phyloP scores from a whole-genome alignment of 2,329 filamentous ascomycete genomes.

The Fusarium sulawesiense region DNA sequence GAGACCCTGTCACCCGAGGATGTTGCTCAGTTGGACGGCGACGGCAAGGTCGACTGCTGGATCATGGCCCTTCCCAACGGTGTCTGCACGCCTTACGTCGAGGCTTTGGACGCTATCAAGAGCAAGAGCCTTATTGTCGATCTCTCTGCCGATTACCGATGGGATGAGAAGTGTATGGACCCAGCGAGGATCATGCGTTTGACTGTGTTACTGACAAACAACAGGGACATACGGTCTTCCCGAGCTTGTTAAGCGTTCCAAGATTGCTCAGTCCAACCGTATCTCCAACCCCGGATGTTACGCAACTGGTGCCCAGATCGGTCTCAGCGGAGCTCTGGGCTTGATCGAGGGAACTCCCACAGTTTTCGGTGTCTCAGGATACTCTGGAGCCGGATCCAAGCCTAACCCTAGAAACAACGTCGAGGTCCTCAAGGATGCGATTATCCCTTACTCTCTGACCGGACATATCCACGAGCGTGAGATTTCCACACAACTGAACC shows the following conservation, averaged over 20 bases:
- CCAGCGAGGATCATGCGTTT: background rate
- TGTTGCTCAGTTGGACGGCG: constrained; percentile 81
- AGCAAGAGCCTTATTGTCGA: constrained; percentile 88
- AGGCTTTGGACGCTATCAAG: constrained; percentile 74
- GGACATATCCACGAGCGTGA: constrained; percentile 96
- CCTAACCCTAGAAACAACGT: constrained; percentile 94
- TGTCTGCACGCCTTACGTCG: constrained; percentile 92
- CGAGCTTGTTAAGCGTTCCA: constrained; percentile 77
- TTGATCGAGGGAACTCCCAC: constrained; percentile 82
- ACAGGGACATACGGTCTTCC: constrained; percentile 84
- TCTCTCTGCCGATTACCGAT: constrained; percentile 96
- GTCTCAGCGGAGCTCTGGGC: constrained; percentile 83
- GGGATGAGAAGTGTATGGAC: constrained; percentile 10
- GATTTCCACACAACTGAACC: constrained; percentile 82
- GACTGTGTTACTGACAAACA: background rate
- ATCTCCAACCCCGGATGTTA: constrained; percentile 97
- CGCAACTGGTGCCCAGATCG: constrained; percentile 90
- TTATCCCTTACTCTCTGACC: constrained; percentile 78
- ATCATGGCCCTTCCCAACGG: constrained; percentile 97
- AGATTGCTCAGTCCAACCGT: constrained; percentile 80
- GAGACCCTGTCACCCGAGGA: constrained; percentile 91
- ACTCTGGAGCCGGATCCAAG: constrained; percentile 89
- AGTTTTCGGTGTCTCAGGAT: constrained; percentile 91
- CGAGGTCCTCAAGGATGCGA: constrained; percentile 82
- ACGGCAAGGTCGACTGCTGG: constrained; percentile 92